A percentile compares a stretch with the other conserved stretches of the same genome.
Conservation (phyloP, 345 rosid species). For the Eucalyptus polybractea region DNA sequence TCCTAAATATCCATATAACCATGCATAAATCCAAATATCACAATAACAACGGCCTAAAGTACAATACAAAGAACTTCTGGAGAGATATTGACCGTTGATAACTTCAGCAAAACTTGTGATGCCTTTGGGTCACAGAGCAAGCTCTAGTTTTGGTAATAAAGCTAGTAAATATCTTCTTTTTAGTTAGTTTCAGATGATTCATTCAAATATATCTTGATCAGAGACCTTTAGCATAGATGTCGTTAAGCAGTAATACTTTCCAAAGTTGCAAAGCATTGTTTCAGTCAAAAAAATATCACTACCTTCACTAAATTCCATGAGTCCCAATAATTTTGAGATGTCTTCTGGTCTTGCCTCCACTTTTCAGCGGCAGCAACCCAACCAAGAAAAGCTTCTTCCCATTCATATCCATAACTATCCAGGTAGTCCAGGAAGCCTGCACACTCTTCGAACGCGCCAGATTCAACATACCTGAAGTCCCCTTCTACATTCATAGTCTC, state of each 20-base stretch:
- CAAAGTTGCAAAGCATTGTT: background rate
- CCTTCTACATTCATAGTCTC: slow-evolving; percentile 95
- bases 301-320: slow-evolving; percentile 83
- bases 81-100: background rate
- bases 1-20: slow-evolving; percentile 39
- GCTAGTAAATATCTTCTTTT: background rate
- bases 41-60: background rate
- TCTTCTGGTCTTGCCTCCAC: slow-evolving; percentile 33
- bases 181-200: background rate
- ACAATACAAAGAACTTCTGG: background rate
- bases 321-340: slow-evolving; percentile 49
- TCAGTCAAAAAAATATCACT: slow-evolving; percentile 4
- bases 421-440: slow-evolving; percentile 55
- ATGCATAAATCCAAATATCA: background rate
- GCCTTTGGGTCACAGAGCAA: background rate
- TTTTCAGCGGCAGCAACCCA: slow-evolving; percentile 43
- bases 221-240: background rate
- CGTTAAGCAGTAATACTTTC: background rate
- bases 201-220: background rate
- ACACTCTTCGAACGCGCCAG: slow-evolving; percentile 74
- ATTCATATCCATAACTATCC: slow-evolving; percentile 33
- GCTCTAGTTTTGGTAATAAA: background rate
- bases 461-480: slow-evolving; percentile 74
- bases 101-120: background rate
- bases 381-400: slow-evolving; percentile 61